phyloP scores from a whole-genome alignment of 176 grass and related monocot genomes.

The Pharus latifolius region DNA sequence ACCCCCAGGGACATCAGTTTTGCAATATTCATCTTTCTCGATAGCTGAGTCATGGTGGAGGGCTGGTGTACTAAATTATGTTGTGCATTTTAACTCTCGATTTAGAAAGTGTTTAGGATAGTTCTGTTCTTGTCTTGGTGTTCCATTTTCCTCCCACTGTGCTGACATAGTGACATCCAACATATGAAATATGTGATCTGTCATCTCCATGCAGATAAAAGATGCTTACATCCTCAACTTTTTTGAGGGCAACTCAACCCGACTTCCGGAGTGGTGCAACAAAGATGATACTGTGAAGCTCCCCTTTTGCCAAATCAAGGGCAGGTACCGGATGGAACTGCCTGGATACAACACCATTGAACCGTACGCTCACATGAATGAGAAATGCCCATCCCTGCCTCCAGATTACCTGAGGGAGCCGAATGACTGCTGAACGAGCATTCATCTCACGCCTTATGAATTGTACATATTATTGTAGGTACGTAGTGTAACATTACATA shows the following conservation, averaged over 20 bases:
- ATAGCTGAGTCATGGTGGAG: background rate
- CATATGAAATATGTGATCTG: background rate
- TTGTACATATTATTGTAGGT: slow-evolving; percentile 31
- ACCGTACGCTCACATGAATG: slow-evolving; percentile 84
- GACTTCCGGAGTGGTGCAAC: slow-evolving; percentile 85
- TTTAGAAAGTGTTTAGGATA: background rate
- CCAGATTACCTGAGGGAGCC: slow-evolving; percentile 56
- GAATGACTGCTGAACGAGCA: slow-evolving; percentile 33
- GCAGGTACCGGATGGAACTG: slow-evolving; percentile 89
- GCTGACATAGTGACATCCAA: background rate
- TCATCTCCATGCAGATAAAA: slow-evolving; percentile 62
- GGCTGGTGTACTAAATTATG: background rate
- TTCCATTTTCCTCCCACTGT: no score
- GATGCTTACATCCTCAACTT: slow-evolving; percentile 95
- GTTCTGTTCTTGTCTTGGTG: background rate
- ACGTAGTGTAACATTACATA: no score
- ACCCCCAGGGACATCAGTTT: background rate
- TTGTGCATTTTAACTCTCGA: background rate
- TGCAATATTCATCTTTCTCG: background rate
- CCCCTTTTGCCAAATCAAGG: slow-evolving; percentile 92
- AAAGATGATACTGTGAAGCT: slow-evolving; percentile 69
- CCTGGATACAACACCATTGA: slow-evolving; percentile 81
- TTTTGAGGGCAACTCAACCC: slow-evolving; percentile 60
- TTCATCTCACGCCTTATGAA: background rate
- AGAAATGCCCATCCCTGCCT: slow-evolving; percentile 73